Evolutionary conservation across 1,284 basidiomycete genomes (phyloP).

Genomic region (Sporisorium reilianum): DNA sequence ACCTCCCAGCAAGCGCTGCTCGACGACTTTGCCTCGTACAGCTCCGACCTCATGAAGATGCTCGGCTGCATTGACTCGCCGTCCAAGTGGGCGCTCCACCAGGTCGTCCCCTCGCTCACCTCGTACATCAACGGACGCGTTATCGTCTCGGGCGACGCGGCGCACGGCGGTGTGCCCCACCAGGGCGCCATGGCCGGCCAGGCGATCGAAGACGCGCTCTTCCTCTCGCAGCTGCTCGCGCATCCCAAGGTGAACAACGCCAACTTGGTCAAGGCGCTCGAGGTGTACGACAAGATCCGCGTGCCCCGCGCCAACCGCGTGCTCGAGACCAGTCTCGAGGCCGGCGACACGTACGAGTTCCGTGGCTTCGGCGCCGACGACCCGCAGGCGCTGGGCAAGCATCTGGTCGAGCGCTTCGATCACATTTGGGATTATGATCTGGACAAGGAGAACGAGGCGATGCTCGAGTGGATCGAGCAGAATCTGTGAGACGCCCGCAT

Average conservation of each 20-base stretch:
- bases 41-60: conserved; percentile 72
- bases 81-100: conserved; percentile 76
- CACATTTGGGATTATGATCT: conserved; percentile 47
- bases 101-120: conserved; percentile 72
- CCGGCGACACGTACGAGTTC: conserved; percentile 54
- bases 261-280: conserved; percentile 73
- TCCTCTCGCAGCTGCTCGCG: conserved; percentile 73
- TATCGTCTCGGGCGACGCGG: conserved; percentile 76
- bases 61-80: conserved; percentile 72
- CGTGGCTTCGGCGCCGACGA: conserved; percentile 29
- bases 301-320: conserved; percentile 60
- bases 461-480: conserved; percentile 21
- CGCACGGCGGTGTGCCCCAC: conserved; percentile 76
- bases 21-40: conserved; percentile 73
- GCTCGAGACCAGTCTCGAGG: conserved; percentile 53
- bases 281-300: conserved; percentile 53
- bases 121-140: conserved; percentile 73
- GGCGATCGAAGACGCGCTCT: conserved; percentile 76
- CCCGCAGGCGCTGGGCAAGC: conserved; percentile 20
- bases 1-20: conserved; percentile 72
- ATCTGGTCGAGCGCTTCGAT: conserved; percentile 36
- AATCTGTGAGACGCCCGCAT: neutral
- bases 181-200: conserved; percentile 77
- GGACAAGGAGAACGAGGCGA: conserved; percentile 23
- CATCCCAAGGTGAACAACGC: conserved; percentile 71